Percentiles rank a stretch among this genome's conserved stretches.
These are phyloP conservation scores for Dactylellina sp. DNA, from an alignment of 2,329 filamentous ascomycete species.

Conservation along the genomic window DNA sequence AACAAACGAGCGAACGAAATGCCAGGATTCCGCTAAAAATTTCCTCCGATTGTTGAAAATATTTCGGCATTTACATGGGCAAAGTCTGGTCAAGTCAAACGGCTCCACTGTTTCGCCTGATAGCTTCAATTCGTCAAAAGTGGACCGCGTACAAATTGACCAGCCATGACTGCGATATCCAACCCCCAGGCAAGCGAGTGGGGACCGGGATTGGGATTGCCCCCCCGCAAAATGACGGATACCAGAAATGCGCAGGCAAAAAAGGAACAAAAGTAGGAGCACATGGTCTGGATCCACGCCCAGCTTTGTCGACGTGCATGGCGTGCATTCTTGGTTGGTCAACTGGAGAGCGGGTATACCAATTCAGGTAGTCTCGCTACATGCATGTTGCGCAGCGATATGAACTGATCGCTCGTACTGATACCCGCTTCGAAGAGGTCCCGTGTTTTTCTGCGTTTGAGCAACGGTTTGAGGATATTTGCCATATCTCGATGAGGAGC, in stretches of 20 bases:
- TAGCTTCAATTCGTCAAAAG: conserved; percentile 12
- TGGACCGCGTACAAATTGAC: no score
- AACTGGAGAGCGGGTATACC: background rate
- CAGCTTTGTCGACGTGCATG: conserved; percentile 35
- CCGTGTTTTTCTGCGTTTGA: background rate
- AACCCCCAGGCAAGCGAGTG: conserved; percentile 20
- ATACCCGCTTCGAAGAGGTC: background rate
- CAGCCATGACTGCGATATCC: conserved; percentile 2
- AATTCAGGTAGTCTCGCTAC: background rate
- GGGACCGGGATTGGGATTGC: no score
- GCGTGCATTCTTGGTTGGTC: background rate
- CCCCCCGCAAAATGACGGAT: conserved; percentile 27
- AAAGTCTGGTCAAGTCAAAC: no score
- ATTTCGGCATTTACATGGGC: no score
- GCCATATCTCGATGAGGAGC: background rate
- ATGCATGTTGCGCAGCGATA: background rate
- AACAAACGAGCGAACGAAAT: no score
- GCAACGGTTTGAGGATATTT: conserved; percentile 2
- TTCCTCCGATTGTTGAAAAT: no score
- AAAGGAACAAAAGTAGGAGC: conserved; percentile 5
- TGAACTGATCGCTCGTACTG: background rate
- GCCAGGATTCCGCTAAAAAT: no score
- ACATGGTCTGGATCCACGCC: conserved; percentile 23
- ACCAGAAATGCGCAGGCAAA: conserved; percentile 1
- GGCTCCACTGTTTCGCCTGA: no score